These are phyloP conservation scores for Erysimum cheiri DNA, from an alignment of 441 rosid genomes.

Conservation along the genomic window DNA sequence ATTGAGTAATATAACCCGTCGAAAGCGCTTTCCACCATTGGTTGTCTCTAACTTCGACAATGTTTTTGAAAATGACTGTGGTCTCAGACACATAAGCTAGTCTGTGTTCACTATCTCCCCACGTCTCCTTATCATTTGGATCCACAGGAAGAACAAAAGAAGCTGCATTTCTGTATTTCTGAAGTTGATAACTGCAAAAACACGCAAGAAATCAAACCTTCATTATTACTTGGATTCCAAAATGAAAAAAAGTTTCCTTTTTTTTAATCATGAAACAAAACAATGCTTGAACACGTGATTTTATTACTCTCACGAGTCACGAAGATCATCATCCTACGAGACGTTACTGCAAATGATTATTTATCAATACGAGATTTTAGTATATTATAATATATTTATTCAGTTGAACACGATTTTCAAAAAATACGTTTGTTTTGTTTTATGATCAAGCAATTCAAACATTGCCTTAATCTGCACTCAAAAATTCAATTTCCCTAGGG, in stretches of 20 bases:
- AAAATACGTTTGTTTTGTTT: not conserved
- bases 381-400: constrained; percentile 6
- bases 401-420: not conserved
- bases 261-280: constrained; percentile 19
- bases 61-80: constrained; percentile 92
- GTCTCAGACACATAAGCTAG: constrained; percentile 96
- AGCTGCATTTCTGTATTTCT: constrained; percentile 88
- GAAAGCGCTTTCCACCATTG: constrained; percentile 98
- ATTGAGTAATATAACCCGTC: constrained; percentile 88
- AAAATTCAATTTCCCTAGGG: not conserved
- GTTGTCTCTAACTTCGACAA: constrained; percentile 88
- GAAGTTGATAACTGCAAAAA: constrained; percentile 88
- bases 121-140: constrained; percentile 81
- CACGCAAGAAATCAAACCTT: not conserved
- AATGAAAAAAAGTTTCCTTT: constrained; percentile 5
- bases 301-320: constrained; percentile 30
- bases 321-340: constrained; percentile 27
- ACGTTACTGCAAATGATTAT: constrained; percentile 35
- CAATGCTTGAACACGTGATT: constrained; percentile 34
- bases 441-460: not conserved
- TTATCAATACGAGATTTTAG: constrained; percentile 11
- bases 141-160: constrained; percentile 95
- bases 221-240: constrained; percentile 5
- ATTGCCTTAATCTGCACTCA: constrained; percentile 12
- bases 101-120: constrained; percentile 99